These are phyloP conservation scores for Globisporangium alternatum DNA, from an alignment of 352 stramenopile genomes.

Conservation along the genomic window DNA sequence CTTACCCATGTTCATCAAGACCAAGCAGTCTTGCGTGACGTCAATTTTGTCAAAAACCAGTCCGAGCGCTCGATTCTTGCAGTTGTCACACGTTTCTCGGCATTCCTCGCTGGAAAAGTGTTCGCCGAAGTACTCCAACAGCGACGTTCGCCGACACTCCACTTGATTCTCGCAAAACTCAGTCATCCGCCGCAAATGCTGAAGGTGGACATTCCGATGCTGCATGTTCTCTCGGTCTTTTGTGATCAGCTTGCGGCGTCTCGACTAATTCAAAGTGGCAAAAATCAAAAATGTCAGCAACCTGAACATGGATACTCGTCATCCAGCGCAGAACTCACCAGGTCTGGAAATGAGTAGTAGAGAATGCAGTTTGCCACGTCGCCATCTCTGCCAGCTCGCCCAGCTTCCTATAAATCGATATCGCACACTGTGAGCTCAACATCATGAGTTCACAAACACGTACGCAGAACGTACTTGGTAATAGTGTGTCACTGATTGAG, in stretches of 20 bases:
- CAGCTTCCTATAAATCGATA: conserved; percentile 59
- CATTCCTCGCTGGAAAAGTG: conserved; percentile 78
- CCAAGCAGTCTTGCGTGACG: conserved; percentile 71
- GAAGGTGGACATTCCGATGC: conserved; percentile 77
- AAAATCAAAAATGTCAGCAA: background rate
- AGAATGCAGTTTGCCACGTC: conserved; percentile 83
- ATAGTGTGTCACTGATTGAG: conserved; percentile 87
- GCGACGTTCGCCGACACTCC: conserved; percentile 75
- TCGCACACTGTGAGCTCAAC: background rate
- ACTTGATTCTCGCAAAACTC: conserved; percentile 89
- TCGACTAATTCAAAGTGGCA: conserved; percentile 28
- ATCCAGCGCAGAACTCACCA: conserved; percentile 33
- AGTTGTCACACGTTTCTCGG: conserved; percentile 83
- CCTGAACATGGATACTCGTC: background rate
- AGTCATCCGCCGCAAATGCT: conserved; percentile 81
- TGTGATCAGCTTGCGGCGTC: conserved; percentile 69
- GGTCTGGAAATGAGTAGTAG: conserved; percentile 83
- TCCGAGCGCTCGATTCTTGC: conserved; percentile 73
- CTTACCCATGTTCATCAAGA: conserved; percentile 61
- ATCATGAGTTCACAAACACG: background rate
- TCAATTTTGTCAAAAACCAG: conserved; percentile 70
- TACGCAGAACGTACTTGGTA: conserved; percentile 60
- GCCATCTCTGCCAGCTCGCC: conserved; percentile 76
- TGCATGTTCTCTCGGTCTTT: conserved; percentile 79
- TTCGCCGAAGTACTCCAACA: conserved; percentile 89